Base-by-base conservation (phyloP, 352 stramenopile genomes). In the Elongisporangium anandrum region DNA sequence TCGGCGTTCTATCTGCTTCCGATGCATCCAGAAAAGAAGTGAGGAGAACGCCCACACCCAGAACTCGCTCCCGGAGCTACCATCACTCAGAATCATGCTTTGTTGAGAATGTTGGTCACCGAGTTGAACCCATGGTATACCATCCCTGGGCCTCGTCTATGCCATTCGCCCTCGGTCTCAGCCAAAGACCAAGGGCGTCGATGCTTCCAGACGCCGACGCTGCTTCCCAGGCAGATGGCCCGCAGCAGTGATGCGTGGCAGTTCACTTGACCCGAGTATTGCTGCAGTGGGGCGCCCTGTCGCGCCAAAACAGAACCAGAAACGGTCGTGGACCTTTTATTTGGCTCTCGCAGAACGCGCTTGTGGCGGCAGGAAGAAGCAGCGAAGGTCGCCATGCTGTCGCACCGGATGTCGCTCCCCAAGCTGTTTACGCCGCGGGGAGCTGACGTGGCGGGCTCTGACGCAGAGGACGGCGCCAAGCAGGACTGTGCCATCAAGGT, bases 401-500 rank as follows among this genome's bases (percentile, higher is more conserved):
- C 59, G 34, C 56, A 60, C 17, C 64, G 64, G 16, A 47, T 65
- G 34, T 66, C 63, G 52, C 50, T 71, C 34, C 24, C 63, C 12
- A 73, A 70, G 48, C 26, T 72, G 39, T 55, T 72, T 26, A 52
- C 54, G 7, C 21, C 26, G 7, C 22, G 9, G 21, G 5, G 8
- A 3, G 7, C 16, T 21, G 21, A 4, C 21, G 20, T 22, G n/a
- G 54, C 57, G 47, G 56, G 26, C n/a, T 24, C 54, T 0, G 57
- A 10, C 5, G 59, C 61, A 19, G 70, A 66, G 12, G 68, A 69
- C 23, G 52, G 56, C 4, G 10, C 10, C 26, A 61, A 63, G 15
- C 66, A 69, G 22, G 59, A 73, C 22, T 82, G 77, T 19, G 81
- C 80, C 45, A 90, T 91, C 65, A 82, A 80, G 64, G 85, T 92